Base-by-base conservation (phyloP, 129 eudicot species). In the Centella asiatica region DNA sequence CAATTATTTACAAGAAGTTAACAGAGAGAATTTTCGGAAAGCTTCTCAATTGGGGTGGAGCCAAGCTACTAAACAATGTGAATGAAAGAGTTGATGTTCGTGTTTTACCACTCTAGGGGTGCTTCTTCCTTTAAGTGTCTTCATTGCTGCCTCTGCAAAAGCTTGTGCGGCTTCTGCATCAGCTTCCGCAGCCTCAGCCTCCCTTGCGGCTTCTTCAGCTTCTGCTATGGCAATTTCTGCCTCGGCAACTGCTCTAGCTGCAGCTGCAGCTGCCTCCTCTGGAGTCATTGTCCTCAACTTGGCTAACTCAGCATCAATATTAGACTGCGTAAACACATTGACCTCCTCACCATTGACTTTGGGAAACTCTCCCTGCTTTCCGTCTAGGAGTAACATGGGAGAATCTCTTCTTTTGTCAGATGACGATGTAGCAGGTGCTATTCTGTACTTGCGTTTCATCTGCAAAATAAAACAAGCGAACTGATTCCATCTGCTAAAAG, bases 401-500 rank as follows among this genome's bases (percentile, higher is more conserved):
- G 83, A 66, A 37, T 71, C 59, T 55, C 71, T 74, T 80, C 83
- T 86, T 70, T 78, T 78, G 33, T 90, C 95, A 40, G 84, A 49
- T n/a, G 72, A 34, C 44, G 72, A 57, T 26, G 83, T 67, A 4
- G 81, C 28, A 42, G 84, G 77, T 13, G 88, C 73, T 13, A 92
- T 76, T 70, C 73, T 76, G 60, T 84, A 92, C 47, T 74, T 87
- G 54, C 99, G 84, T 70, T 92, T 92, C 64, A 60, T 79, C 99
- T 92, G 80, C 44, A 65, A 44, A 10, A 67, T 3, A 45, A 59
- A 19, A 44, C 12, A 23, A 2, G n/a, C n/a, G n/a, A n/a, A n/a
- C n/a, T n/a, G n/a, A n/a, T n/a, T n/a, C n/a, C n/a, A n/a, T n/a
- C n/a, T n/a, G n/a, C n/a, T n/a, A n/a, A n/a, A n/a, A n/a, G n/a